Conservation (phyloP, 768 basidiomycete genomes). For the Boletus vinaceobasis region DNA sequence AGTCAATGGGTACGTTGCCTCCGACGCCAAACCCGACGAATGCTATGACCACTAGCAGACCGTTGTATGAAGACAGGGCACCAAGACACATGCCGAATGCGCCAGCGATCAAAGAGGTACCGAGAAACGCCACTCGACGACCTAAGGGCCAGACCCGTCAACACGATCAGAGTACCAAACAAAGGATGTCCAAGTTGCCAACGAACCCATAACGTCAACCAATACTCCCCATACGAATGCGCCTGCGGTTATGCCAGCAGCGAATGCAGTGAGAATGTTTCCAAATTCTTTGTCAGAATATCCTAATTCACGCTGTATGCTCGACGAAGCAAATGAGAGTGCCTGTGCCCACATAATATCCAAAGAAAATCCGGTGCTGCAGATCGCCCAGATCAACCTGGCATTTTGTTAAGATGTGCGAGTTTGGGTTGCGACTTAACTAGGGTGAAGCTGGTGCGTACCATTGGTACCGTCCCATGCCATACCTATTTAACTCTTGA, state of each 20-base stretch:
- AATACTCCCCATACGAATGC: slow-evolving; percentile 14
- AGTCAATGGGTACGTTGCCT: neutral
- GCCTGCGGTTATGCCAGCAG: slow-evolving; percentile 1
- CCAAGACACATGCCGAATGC: slow-evolving; percentile 14
- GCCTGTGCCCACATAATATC: slow-evolving; percentile 8
- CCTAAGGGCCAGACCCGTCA: slow-evolving; percentile 2
- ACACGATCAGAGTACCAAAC: neutral
- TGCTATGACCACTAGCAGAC: slow-evolving; percentile 9
- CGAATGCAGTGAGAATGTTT: neutral
- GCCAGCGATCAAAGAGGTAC: slow-evolving; percentile 12
- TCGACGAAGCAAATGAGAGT: neutral
- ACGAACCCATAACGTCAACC: slow-evolving; percentile 19
- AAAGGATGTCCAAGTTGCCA: neutral
- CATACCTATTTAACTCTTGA: slow-evolving; percentile 10
- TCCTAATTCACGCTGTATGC: slow-evolving; percentile 11
- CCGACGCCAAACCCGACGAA: slow-evolving; percentile 6
- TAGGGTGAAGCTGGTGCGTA: neutral
- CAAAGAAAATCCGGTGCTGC: slow-evolving; percentile 8
- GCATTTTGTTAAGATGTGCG: neutral
- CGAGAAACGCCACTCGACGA: slow-evolving; percentile 14
- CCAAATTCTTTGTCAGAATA: slow-evolving; percentile 16
- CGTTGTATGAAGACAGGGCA: slow-evolving; percentile 8
- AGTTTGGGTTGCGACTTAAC: neutral
- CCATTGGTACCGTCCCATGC: slow-evolving; percentile 20
- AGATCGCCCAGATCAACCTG: slow-evolving; percentile 18